Evolutionary conservation across 345 rosid species (phyloP).

Genomic region (Eucalyptus leucophloia): DNA sequence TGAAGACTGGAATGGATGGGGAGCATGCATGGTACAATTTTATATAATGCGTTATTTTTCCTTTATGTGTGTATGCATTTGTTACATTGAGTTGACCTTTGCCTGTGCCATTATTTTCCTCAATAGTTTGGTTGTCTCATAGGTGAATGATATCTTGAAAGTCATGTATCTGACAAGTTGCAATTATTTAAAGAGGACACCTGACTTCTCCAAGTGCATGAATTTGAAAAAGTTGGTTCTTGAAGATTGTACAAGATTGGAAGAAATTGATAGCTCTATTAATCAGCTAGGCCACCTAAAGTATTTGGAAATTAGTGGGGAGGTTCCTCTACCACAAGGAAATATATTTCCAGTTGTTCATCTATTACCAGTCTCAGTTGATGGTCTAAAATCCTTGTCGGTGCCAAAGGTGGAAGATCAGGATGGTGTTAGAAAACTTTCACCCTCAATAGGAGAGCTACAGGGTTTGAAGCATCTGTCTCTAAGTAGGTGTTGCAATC

Average conservation of each 20-base stretch:
- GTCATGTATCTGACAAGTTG: neutral
- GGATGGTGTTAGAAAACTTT: fast-evolving
- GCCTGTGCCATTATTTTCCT: neutral
- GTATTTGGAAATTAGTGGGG: fast-evolving
- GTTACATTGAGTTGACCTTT: neutral
- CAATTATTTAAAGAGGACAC: neutral
- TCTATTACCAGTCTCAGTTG: fast-evolving
- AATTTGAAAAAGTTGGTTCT: neutral
- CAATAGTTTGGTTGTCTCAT: fast-evolving
- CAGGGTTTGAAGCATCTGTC: neutral
- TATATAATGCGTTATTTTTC: fast-evolving
- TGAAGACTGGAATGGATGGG: neutral
- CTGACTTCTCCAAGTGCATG: neutral
- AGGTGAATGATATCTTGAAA: neutral
- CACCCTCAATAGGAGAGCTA: neutral
- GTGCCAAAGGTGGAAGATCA: neutral
- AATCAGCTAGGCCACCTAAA: neutral
- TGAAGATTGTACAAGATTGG: fast-evolving
- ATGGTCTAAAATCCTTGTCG: neutral
- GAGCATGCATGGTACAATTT: neutral
- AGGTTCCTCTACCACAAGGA: fast-evolving
- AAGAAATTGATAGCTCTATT: neutral
- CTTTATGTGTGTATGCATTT: neutral
- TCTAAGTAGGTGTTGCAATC: fast-evolving
- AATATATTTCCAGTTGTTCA: fast-evolving